phyloP scores from a whole-genome alignment of 2,329 filamentous ascomycete genomes.

The Alternaria rosae region DNA sequence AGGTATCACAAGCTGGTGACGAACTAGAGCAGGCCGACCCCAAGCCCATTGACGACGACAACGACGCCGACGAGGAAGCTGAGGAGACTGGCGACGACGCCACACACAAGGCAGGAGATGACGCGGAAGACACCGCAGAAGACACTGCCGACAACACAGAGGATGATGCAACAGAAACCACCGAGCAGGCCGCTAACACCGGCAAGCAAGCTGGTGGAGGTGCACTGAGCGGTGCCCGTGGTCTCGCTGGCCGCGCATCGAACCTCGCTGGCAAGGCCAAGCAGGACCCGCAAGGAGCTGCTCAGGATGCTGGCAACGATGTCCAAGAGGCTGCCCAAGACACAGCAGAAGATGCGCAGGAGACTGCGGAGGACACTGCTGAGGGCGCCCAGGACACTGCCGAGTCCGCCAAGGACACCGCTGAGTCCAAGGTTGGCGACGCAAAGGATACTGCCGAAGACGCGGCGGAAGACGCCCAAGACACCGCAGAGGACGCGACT shows the following conservation, averaged over 20 bases:
- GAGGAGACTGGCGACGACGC: constrained; percentile 47
- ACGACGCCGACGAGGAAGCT: constrained; percentile 38
- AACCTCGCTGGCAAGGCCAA: constrained; percentile 54
- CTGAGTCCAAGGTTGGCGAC: constrained; percentile 52
- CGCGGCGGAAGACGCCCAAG: constrained; percentile 40
- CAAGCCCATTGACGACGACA: constrained; percentile 55
- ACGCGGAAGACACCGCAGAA: constrained; percentile 50
- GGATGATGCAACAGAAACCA: constrained; percentile 50
- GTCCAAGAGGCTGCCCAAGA: constrained; percentile 47
- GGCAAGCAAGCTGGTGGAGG: constrained; percentile 48
- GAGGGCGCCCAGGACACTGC: constrained; percentile 42
- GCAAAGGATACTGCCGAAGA: constrained; percentile 42
- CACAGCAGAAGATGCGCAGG: constrained; percentile 37
- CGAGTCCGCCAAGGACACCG: constrained; percentile 44
- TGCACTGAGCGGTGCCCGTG: constrained; percentile 54
- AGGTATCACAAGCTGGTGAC: constrained; percentile 57
- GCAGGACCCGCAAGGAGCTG: constrained; percentile 49
- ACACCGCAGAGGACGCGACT: constrained; percentile 40
- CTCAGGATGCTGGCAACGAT: constrained; percentile 48
- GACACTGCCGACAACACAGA: constrained; percentile 49
- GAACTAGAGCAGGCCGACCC: constrained; percentile 56
- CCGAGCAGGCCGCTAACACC: constrained; percentile 45
- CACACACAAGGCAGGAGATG: constrained; percentile 56
- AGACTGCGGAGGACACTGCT: constrained; percentile 45
- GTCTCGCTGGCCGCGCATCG: constrained; percentile 57